These are phyloP conservation scores for Neoboletus brunneissimus DNA, from an alignment of 768 basidiomycete genomes.

Conservation along the genomic window DNA sequence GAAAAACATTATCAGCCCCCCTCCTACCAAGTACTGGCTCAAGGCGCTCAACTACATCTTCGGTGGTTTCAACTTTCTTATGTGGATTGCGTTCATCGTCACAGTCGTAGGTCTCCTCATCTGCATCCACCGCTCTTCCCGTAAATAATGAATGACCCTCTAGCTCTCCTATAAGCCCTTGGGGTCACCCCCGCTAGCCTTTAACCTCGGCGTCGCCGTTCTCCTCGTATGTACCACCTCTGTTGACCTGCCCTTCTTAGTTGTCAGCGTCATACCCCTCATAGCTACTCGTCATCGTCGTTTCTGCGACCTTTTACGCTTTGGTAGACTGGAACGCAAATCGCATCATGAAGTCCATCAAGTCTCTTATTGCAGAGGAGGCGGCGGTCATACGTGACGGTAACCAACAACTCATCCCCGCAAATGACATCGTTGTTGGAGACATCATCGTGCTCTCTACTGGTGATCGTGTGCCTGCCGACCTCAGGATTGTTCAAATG, in stretches of 20 bases:
- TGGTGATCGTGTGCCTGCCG: slow-evolving; percentile 59
- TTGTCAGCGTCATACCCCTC: slow-evolving; percentile 9
- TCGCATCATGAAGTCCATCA: slow-evolving; percentile 54
- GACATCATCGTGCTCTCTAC: slow-evolving; percentile 52
- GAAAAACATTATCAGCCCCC: slow-evolving; percentile 50
- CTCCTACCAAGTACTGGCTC: slow-evolving; percentile 45
- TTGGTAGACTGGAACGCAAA: slow-evolving; percentile 49
- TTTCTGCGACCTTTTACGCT: slow-evolving; percentile 48
- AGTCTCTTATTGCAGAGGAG: slow-evolving; percentile 56
- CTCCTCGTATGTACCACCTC: slow-evolving; percentile 40
- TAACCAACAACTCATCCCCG: slow-evolving; percentile 43
- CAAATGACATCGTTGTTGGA: slow-evolving; percentile 57
- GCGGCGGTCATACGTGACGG: slow-evolving; percentile 54
- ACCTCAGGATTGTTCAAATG: slow-evolving; percentile 51
- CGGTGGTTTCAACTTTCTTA: slow-evolving; percentile 56
- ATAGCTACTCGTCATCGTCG: slow-evolving; percentile 41
- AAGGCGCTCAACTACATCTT: slow-evolving; percentile 54
- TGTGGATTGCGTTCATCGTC: slow-evolving; percentile 54
- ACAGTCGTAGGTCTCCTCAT: slow-evolving; percentile 34
- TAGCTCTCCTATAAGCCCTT: slow-evolving; percentile 54
- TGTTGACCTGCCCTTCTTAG: background rate
- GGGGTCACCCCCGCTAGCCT: slow-evolving; percentile 39
- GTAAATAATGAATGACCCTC: slow-evolving; percentile 15
- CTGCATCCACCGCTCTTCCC: background rate
- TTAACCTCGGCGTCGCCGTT: slow-evolving; percentile 52